These are phyloP conservation scores for Clarkia xantiana DNA, from an alignment of 345 rosid genomes.

Conservation along the genomic window DNA sequence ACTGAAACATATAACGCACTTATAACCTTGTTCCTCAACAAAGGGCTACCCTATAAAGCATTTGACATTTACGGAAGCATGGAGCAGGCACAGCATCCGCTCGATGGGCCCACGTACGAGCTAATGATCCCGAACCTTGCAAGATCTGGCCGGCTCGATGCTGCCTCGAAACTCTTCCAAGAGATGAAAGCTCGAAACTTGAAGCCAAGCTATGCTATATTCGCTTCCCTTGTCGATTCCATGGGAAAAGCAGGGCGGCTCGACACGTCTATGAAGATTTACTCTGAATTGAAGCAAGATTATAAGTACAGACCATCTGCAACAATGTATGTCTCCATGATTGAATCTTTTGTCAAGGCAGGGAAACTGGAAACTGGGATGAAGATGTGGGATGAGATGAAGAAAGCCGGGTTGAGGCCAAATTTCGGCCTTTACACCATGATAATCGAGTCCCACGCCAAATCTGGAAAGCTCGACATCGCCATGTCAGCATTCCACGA, in stretches of 20 bases:
- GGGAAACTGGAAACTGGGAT: conserved; percentile 83
- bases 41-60: conserved; percentile 85
- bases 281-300: conserved; percentile 62
- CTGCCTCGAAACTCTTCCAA: conserved; percentile 79
- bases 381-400: conserved; percentile 93
- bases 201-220: conserved; percentile 45
- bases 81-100: conserved; percentile 50
- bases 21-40: conserved; percentile 65
- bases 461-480: conserved; percentile 88
- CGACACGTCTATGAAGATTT: conserved; percentile 82
- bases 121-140: conserved; percentile 84
- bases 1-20: conserved; percentile 60
- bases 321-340: conserved; percentile 70
- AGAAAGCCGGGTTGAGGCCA: conserved; percentile 65
- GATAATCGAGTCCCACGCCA: conserved; percentile 87
- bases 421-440: conserved; percentile 74
- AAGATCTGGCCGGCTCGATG: conserved; percentile 92
- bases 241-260: conserved; percentile 97
- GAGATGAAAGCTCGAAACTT: conserved; percentile 72
- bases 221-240: conserved; percentile 83
- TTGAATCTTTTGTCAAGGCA: conserved; percentile 79
- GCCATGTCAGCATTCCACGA: conserved; percentile 75
- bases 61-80: conserved; percentile 95
- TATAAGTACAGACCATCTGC: conserved; percentile 69
- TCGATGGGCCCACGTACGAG: conserved; percentile 80